Conservation (phyloP, 495 filamentous ascomycete species). For the Barbatosphaeria neglecta region DNA sequence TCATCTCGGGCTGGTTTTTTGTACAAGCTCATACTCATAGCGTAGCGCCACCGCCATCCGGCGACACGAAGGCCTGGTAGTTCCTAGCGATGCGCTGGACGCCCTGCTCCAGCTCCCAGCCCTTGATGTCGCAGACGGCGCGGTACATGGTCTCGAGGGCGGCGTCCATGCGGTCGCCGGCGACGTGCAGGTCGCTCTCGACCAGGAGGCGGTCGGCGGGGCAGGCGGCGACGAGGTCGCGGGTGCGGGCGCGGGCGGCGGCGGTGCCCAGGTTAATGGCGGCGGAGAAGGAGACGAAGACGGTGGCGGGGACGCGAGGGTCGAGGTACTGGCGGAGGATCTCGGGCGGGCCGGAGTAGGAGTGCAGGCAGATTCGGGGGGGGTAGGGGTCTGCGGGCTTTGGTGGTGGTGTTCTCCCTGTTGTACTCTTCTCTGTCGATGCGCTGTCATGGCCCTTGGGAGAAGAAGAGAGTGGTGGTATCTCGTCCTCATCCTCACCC, state of each 20-base stretch:
- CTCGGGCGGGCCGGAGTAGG: constrained; percentile 73
- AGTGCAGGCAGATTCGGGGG: constrained; percentile 87
- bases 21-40: too few relatives aligned
- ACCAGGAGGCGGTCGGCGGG: constrained; percentile 71
- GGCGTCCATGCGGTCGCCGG: constrained; percentile 72
- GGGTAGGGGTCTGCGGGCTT: constrained; percentile 52
- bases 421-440: background rate
- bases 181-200: constrained; percentile 84
- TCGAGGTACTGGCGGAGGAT: constrained; percentile 67
- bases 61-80: constrained; percentile 74
- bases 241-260: constrained; percentile 32
- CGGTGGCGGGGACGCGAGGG: constrained; percentile 57
- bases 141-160: constrained; percentile 61
- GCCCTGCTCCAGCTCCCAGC: constrained; percentile 66
- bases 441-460: constrained; percentile 2
- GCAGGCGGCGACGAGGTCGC: constrained; percentile 55
- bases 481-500: constrained; percentile 15
- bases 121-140: constrained; percentile 63
- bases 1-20: too few relatives aligned
- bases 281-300: constrained; percentile 84
- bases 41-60: too few relatives aligned
- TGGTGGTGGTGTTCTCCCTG: constrained; percentile 1
- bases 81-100: constrained; percentile 59
- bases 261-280: constrained; percentile 62
- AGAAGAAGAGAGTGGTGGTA: too few relatives aligned